Percentiles rank a stretch among this genome's conserved stretches.
Evolutionary conservation across 2,329 filamentous ascomycete species (phyloP).

Genomic region (Diaporthe sp.): DNA sequence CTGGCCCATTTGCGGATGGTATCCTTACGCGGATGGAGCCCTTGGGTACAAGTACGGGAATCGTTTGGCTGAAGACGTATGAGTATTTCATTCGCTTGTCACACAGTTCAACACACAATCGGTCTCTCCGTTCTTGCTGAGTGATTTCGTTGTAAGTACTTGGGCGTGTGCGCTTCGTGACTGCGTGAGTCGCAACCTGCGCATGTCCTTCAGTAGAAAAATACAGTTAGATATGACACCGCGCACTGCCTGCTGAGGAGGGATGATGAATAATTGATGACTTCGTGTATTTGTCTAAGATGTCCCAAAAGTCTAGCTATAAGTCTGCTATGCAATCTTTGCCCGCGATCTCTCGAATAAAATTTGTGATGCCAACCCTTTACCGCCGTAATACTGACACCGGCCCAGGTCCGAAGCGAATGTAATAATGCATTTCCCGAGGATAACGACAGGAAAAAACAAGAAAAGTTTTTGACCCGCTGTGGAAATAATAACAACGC

Average conservation of each 20-base stretch:
- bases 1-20: neutral
- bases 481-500: neutral
- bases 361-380: neutral
- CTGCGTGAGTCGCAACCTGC: neutral
- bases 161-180: neutral
- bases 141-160: neutral
- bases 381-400: neutral
- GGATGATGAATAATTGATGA: neutral
- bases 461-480: neutral
- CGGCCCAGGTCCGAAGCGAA: neutral
- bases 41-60: neutral
- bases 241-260: neutral
- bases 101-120: neutral
- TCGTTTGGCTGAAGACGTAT: neutral
- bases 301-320: neutral
- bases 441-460: neutral
- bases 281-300: neutral
- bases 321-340: constrained; percentile 1
- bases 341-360: neutral
- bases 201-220: neutral
- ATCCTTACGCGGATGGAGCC: neutral
- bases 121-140: neutral
- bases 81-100: neutral
- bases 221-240: too few species aligned
- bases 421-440: neutral